These are phyloP conservation scores for Selaginella moellendorffii DNA, from an alignment of 75 land plant species.

Conservation along the genomic window DNA sequence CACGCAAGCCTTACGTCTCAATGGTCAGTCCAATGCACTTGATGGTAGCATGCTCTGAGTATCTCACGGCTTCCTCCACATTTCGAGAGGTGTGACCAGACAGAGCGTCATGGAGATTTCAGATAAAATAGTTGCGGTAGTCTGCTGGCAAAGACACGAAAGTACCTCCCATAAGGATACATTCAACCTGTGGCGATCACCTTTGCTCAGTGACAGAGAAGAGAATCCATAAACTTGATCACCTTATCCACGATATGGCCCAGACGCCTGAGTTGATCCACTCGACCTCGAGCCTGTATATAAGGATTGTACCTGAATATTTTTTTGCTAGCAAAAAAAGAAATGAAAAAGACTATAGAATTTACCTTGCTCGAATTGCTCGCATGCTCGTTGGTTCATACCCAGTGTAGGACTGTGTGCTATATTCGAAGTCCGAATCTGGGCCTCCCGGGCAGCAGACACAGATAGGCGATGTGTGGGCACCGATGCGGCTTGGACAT, in stretches of 20 bases:
- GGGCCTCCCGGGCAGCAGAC: slow-evolving; percentile 99
- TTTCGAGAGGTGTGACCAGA: slow-evolving; percentile 98
- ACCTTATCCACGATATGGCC: no score
- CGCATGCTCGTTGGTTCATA: slow-evolving; percentile 99
- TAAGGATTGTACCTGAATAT: no score
- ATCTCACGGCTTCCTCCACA: slow-evolving; percentile 93
- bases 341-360: background rate
- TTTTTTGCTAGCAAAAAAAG: background rate
- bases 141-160: slow-evolving; percentile 97
- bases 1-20: slow-evolving; percentile 99
- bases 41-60: slow-evolving; percentile 77
- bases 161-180: slow-evolving; percentile 97
- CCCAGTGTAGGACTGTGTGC: slow-evolving; percentile 93
- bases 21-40: slow-evolving; percentile 99
- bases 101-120: slow-evolving; percentile 97
- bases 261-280: no score
- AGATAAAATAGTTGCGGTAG: slow-evolving; percentile 89
- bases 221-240: no score
- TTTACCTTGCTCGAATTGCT: slow-evolving; percentile 92
- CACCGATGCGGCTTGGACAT: slow-evolving; percentile 99
- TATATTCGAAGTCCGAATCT: slow-evolving; percentile 97
- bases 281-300: no score
- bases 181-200: slow-evolving; percentile 46
- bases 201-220: background rate
- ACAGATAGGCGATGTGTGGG: slow-evolving; percentile 94